phyloP scores from a whole-genome alignment of 352 stramenopile species.

The Globisporangium orthogonon region DNA sequence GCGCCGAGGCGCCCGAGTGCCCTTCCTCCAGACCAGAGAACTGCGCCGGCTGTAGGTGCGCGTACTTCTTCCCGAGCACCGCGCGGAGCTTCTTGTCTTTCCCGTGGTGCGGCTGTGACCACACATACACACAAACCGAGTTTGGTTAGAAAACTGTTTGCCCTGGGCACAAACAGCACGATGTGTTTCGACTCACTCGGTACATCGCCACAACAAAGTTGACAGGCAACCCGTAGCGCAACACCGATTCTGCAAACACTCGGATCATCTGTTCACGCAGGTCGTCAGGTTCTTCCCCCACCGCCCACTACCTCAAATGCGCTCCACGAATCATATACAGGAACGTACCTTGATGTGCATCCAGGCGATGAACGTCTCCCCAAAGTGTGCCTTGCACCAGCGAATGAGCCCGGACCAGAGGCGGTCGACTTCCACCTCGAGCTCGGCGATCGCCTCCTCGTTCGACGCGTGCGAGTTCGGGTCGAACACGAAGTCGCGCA shows the following conservation, averaged over 20 bases:
- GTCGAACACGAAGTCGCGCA: conserved; percentile 92
- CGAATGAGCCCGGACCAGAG: conserved; percentile 92
- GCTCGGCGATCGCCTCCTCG: conserved; percentile 78
- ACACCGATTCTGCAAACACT: conserved; percentile 96
- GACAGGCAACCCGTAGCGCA: conserved; percentile 96
- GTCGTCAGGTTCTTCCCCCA: too few species aligned
- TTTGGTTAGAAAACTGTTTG: conserved; percentile 1
- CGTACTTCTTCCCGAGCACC: conserved; percentile 82
- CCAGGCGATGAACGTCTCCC: conserved; percentile 97
- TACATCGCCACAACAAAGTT: conserved; percentile 91
- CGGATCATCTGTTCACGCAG: conserved; percentile 71
- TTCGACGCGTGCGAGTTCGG: conserved; percentile 83
- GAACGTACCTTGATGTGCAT: conserved; percentile 95
- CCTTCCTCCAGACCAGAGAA: conserved; percentile 75
- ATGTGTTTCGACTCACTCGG: conserved; percentile 33
- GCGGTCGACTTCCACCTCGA: conserved; percentile 91
- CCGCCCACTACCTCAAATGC: neutral
- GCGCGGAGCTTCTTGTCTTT: conserved; percentile 83
- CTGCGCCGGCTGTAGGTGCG: conserved; percentile 75
- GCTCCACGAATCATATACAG: neutral
- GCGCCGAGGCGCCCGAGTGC: conserved; percentile 35
- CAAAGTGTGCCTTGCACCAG: conserved; percentile 98
- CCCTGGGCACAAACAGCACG: too few species aligned
- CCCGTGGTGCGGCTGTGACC: conserved; percentile 45
- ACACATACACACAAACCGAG: conserved; percentile 2